Conservation (phyloP, 2,329 filamentous ascomycete species). For the Akanthomyces lecanii region DNA sequence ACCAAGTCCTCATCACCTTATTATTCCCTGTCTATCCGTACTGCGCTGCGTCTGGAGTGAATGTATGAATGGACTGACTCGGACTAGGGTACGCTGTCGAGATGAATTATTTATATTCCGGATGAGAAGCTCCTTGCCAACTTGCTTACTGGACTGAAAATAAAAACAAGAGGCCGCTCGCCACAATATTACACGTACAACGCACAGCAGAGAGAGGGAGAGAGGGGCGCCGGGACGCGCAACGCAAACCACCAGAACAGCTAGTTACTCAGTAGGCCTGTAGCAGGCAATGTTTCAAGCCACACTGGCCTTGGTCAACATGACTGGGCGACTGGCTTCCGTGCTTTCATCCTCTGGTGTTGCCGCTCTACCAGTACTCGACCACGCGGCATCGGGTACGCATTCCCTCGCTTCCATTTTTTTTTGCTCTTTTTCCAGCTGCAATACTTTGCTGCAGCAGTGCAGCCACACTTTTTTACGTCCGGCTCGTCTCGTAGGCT, state of each 20-base stretch:
- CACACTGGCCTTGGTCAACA: not conserved
- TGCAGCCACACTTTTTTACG: too few relatives aligned
- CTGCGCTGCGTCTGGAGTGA: too few relatives aligned
- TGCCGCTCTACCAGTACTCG: not conserved
- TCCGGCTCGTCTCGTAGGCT: not conserved
- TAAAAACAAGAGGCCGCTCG: not conserved
- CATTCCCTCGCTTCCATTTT: not conserved
- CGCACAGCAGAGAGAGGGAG: not conserved
- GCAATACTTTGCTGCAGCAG: too few relatives aligned
- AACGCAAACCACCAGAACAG: not conserved
- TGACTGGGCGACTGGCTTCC: not conserved
- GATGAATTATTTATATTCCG: not conserved
- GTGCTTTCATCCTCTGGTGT: not conserved
- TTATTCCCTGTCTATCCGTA: not conserved
- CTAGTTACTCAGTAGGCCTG: not conserved
- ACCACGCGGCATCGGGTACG: not conserved
- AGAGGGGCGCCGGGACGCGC: not conserved
- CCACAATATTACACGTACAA: not conserved
- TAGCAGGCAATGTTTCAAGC: slow-evolving; percentile 14
- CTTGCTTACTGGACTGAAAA: not conserved
- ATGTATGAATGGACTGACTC: too few relatives aligned
- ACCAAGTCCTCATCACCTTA: not conserved
- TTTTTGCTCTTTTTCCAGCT: not conserved
- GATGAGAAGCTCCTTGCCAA: not conserved
- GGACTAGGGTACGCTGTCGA: too few relatives aligned